Conservation (phyloP, 140 eudicot genomes). For the Ambrosia hybrid region DNA sequence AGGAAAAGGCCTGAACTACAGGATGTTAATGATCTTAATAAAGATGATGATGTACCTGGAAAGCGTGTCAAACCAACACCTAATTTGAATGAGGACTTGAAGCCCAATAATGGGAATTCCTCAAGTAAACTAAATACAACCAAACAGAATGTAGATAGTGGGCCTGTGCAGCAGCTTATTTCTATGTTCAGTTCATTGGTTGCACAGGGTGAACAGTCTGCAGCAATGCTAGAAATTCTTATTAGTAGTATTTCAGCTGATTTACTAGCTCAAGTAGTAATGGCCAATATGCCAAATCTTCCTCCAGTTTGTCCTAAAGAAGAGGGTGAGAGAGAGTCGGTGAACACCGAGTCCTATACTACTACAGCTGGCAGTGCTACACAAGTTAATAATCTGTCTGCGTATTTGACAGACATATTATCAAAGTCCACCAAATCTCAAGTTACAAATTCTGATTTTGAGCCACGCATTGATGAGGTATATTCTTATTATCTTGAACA, state of each 20-base stretch:
- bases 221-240: conserved; percentile 76
- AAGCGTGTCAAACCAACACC: conserved; percentile 72
- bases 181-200: conserved; percentile 88
- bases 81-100: conserved; percentile 32
- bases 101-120: conserved; percentile 32
- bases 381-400: conserved; percentile 53
- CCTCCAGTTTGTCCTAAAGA: conserved; percentile 59
- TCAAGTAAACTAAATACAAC: conserved; percentile 29
- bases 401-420: conserved; percentile 55
- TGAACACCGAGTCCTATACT: conserved; percentile 30
- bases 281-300: conserved; percentile 85
- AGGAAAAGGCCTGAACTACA: conserved; percentile 65
- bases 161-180: conserved; percentile 85
- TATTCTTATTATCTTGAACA: conserved; percentile 6
- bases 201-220: conserved; percentile 97
- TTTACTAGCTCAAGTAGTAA: conserved; percentile 89
- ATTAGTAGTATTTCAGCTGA: conserved; percentile 90
- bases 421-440: conserved; percentile 38
- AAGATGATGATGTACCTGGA: conserved; percentile 55
- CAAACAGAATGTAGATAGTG: conserved; percentile 52
- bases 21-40: conserved; percentile 36
- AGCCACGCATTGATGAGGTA: conserved; percentile 38
- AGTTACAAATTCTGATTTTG: conserved; percentile 33
- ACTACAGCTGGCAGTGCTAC: conserved; percentile 28
- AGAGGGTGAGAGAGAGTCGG: conserved; percentile 48